Evolutionary conservation across 257 asterid genomes (phyloP).

Genomic region (Fraxinus cuspidata): DNA sequence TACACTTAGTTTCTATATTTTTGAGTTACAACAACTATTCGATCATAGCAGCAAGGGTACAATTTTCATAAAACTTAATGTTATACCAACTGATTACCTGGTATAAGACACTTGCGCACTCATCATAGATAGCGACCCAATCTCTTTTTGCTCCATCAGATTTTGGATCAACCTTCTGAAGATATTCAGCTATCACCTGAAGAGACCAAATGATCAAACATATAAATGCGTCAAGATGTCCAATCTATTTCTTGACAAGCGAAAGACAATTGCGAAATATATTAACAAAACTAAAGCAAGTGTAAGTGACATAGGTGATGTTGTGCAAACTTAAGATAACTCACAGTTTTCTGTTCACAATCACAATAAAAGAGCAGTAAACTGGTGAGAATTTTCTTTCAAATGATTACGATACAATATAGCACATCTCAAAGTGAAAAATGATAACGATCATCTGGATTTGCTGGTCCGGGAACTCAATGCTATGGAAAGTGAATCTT

Average conservation of each 20-base stretch:
- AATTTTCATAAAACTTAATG: background rate
- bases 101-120: slow-evolving; percentile 90
- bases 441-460: too few relatives aligned
- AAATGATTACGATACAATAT: background rate
- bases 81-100: slow-evolving; percentile 47
- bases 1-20: background rate
- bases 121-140: slow-evolving; percentile 98
- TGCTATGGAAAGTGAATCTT: background rate
- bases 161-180: slow-evolving; percentile 96
- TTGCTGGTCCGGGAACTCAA: too few relatives aligned
- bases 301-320: background rate
- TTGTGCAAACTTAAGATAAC: background rate
- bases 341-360: background rate
- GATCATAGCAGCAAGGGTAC: slow-evolving; percentile 4
- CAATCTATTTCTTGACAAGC: background rate
- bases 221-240: slow-evolving; percentile 12
- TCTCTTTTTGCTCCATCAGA: slow-evolving; percentile 99
- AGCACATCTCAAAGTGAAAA: slow-evolving; percentile 1
- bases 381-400: background rate
- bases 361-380: background rate
- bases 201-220: slow-evolving; percentile 21
- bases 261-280: background rate
- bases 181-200: slow-evolving; percentile 96
- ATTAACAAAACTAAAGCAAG: background rate
- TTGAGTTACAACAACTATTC: background rate